Percentiles rank a stretch among this genome's conserved stretches.
phyloP scores from a whole-genome alignment of 176 grass and related monocot species.

The Aegilops sharonensis region DNA sequence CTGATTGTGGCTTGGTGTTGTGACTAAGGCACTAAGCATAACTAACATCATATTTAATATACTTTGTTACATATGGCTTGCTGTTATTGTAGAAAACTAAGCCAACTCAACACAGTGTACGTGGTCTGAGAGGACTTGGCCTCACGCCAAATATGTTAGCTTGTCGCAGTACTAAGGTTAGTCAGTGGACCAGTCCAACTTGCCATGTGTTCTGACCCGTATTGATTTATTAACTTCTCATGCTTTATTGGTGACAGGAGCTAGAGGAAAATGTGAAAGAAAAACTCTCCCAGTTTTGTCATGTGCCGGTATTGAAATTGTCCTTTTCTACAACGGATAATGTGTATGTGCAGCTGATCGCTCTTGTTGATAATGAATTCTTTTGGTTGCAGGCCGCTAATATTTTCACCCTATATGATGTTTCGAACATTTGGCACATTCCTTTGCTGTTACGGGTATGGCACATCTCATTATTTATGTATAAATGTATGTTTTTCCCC shows the following conservation, averaged over 20 bases:
- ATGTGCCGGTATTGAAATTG: conserved; percentile 41
- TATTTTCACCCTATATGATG: conserved; percentile 54
- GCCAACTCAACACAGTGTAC: conserved; percentile 57
- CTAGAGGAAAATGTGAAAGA: conserved; percentile 53
- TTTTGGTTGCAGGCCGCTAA: conserved; percentile 45
- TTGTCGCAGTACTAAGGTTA: conserved; percentile 48
- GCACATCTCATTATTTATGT: not conserved
- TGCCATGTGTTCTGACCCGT: not conserved
- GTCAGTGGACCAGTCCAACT: not conserved
- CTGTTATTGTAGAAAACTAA: conserved; percentile 57
- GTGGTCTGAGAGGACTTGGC: conserved; percentile 44
- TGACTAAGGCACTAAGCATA: not conserved
- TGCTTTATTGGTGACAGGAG: conserved; percentile 27
- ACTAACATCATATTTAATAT: not conserved
- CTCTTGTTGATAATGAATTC: conserved; percentile 9
- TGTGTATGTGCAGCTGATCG: not conserved
- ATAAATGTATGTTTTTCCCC: not conserved
- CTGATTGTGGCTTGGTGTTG: not conserved
- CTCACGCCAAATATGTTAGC: conserved; percentile 49
- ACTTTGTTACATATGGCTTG: not conserved
- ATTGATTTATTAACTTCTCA: not conserved
- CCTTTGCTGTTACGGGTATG: conserved; percentile 53
- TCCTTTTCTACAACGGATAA: not conserved
- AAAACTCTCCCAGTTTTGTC: conserved; percentile 57
- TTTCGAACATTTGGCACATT: conserved; percentile 58